A percentile compares a stretch with the other conserved stretches of the same genome.
Conservation (phyloP, 1,284 basidiomycete species). For the Tetrapyrgos nigripes region DNA sequence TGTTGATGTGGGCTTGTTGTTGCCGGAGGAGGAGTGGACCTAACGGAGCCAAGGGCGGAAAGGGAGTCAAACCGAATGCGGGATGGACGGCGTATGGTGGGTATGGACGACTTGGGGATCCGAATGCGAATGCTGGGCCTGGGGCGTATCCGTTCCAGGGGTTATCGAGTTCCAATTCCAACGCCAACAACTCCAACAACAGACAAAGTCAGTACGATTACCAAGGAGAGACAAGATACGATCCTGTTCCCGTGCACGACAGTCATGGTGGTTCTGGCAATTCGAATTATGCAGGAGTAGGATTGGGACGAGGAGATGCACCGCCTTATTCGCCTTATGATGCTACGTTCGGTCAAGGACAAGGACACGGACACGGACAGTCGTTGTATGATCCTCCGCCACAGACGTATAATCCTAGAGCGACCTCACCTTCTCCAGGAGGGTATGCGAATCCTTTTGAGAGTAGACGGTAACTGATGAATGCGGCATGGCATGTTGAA, state of each 20-base stretch:
- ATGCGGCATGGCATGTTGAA: too few relatives aligned
- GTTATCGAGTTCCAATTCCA: constrained; percentile 1
- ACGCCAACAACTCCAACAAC: neutral
- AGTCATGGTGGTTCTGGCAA: neutral
- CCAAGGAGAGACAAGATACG: constrained; percentile 3
- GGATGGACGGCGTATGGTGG: constrained; percentile 7
- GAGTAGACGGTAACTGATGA: neutral
- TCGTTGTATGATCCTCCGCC: constrained; percentile 15
- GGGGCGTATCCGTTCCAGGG: constrained; percentile 4
- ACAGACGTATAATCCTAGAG: too few relatives aligned
- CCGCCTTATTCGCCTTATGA: neutral
- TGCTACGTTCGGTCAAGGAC: too few relatives aligned
- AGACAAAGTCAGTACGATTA: constrained; percentile 13
- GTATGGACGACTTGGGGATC: constrained; percentile 1
- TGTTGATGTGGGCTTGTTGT: constrained; percentile 15
- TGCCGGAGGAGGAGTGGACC: constrained; percentile 10
- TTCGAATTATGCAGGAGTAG: neutral
- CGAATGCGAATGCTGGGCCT: constrained; percentile 4
- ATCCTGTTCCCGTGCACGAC: neutral
- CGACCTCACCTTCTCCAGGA: neutral
- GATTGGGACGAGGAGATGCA: neutral
- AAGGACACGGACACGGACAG: constrained; percentile 1
- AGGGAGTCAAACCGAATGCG: constrained; percentile 16
- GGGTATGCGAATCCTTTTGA: neutral
- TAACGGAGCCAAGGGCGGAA: neutral